Evolutionary conservation across 1,284 basidiomycete species (phyloP).

Genomic region (Golubevia pallescens): DNA sequence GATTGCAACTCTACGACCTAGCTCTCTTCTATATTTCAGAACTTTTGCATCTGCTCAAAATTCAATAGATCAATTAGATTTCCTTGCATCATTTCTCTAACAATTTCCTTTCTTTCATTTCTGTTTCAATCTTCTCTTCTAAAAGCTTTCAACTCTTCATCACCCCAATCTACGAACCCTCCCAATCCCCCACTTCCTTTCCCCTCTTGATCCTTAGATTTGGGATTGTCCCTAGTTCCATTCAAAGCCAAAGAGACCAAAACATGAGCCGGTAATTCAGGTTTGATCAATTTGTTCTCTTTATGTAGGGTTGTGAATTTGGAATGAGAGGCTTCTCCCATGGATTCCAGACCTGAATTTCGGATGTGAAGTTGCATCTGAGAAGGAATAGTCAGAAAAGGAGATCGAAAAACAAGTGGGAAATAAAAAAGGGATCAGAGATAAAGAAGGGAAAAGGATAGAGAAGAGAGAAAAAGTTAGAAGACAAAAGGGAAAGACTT

Average conservation of each 20-base stretch:
- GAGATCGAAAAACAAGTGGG: no score
- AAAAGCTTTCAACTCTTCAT: not conserved
- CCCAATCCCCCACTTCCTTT: slow-evolving; percentile 32
- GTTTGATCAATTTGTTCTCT: slow-evolving; percentile 36
- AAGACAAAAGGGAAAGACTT: not conserved
- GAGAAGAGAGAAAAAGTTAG: slow-evolving; percentile 8
- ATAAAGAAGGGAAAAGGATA: not conserved
- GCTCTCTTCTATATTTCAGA: no score
- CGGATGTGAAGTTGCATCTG: slow-evolving; percentile 34
- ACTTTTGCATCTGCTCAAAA: no score
- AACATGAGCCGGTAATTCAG: slow-evolving; percentile 40
- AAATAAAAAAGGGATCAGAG: not conserved
- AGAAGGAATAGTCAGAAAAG: no score
- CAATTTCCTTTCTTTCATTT: no score
- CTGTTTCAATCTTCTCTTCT: no score
- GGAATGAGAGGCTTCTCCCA: slow-evolving; percentile 17
- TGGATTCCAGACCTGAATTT: slow-evolving; percentile 3
- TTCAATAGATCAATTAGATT: no score
- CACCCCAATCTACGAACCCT: slow-evolving; percentile 50
- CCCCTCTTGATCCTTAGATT: slow-evolving; percentile 15
- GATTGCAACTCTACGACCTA: no score
- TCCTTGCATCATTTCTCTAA: no score
- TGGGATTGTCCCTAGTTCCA: slow-evolving; percentile 34
- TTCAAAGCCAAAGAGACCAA: slow-evolving; percentile 41
- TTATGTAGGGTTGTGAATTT: slow-evolving; percentile 37